phyloP scores from a whole-genome alignment of 2,329 filamentous ascomycete genomes.

The Pseudogymnoascus sp. region DNA sequence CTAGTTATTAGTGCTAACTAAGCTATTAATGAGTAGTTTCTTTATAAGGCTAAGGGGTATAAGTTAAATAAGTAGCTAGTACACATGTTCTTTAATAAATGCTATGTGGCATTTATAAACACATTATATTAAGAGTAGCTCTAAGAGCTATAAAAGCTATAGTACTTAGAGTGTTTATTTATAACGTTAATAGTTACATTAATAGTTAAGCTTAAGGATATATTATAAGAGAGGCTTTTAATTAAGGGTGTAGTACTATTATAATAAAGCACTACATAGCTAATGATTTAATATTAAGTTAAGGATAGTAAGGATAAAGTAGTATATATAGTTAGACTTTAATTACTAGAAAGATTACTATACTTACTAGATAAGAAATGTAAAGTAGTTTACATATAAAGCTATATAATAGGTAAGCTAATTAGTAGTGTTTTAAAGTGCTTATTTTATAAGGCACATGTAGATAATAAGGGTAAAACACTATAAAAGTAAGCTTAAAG shows the following conservation, averaged over 20 bases:
- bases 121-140: conserved; percentile 5
- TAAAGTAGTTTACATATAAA: conserved; percentile 9
- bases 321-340: too few species aligned
- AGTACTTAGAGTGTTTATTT: conserved; percentile 11
- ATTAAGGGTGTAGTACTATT: too few species aligned
- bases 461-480: conserved; percentile 2
- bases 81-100: conserved; percentile 11
- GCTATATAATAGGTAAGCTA: background rate
- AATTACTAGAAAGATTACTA: too few species aligned
- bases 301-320: background rate
- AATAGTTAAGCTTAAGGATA: background rate
- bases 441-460: conserved; percentile 7
- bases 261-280: too few species aligned
- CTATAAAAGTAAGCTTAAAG: background rate
- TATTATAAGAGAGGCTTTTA: background rate
- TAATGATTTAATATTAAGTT: too few species aligned
- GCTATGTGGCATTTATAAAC: conserved; percentile 8
- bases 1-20: conserved; percentile 9
- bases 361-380: background rate
- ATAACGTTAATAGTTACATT: conserved; percentile 7
- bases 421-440: conserved; percentile 1
- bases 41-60: conserved; percentile 7
- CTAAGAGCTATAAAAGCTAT: conserved; percentile 4
- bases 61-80: conserved; percentile 4
- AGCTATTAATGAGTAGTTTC: background rate